phyloP scores from a whole-genome alignment of 768 basidiomycete species.

The Amanita polypyramis region DNA sequence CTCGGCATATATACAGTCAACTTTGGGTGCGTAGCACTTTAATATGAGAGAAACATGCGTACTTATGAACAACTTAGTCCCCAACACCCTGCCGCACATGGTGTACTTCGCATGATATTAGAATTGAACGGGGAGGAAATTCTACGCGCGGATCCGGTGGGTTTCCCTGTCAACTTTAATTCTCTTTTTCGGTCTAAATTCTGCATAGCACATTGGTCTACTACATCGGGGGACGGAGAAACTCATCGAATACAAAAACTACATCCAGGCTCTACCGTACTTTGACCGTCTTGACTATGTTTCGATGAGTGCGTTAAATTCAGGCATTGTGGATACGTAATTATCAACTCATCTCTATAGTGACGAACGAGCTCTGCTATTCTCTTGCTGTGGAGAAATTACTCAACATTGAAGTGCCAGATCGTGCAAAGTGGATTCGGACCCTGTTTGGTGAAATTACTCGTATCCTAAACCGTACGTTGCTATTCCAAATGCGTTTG shows the following conservation, averaged over 20 bases:
- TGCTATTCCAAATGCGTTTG: slow-evolving; percentile 2
- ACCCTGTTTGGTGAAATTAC: slow-evolving; percentile 97
- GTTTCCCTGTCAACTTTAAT: slow-evolving; percentile 15
- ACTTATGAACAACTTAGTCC: slow-evolving; percentile 40
- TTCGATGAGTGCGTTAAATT: slow-evolving; percentile 78
- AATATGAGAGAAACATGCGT: not conserved
- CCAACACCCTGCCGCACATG: slow-evolving; percentile 98
- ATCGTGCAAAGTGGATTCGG: slow-evolving; percentile 96
- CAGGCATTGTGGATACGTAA: not conserved
- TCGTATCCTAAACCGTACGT: slow-evolving; percentile 83
- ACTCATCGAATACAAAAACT: slow-evolving; percentile 97
- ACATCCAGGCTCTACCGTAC: slow-evolving; percentile 94
- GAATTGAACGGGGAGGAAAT: slow-evolving; percentile 98
- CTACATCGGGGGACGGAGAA: slow-evolving; percentile 98
- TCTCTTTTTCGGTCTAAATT: slow-evolving; percentile 5
- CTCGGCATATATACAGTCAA: slow-evolving; percentile 48
- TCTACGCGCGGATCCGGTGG: slow-evolving; percentile 72
- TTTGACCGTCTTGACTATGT: slow-evolving; percentile 99
- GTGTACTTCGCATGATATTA: slow-evolving; percentile 93
- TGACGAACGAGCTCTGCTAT: slow-evolving; percentile 99
- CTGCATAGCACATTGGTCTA: slow-evolving; percentile 76
- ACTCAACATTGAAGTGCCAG: slow-evolving; percentile 93
- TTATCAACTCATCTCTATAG: slow-evolving; percentile 26
- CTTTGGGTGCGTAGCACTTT: slow-evolving; percentile 61
- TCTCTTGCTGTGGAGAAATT: slow-evolving; percentile 97